Evolutionary conservation across 306 rosid genomes (phyloP), one percentile per base, ranked within the genome.

Genomic region (Senna tora): DNA sequence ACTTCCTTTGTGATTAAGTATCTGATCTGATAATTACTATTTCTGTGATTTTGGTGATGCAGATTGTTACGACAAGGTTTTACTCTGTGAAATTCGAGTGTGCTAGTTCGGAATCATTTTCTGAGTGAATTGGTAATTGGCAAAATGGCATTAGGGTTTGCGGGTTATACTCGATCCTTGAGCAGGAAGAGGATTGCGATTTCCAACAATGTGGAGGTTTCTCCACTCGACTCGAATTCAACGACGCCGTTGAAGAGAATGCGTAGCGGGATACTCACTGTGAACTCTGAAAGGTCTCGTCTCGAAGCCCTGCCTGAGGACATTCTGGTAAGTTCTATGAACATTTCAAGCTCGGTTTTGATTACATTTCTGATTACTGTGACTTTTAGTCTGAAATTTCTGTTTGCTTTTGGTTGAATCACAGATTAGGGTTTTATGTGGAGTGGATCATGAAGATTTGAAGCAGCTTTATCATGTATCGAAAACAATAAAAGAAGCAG

Each of bases 371-470:
- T 69, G 14, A 42, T 19, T 5, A 9, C 1, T 15, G 32, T 22
- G 3, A 61, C 30, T 33, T 20, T 9, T 61, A 16, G 67, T 71
- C 19, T 65, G 62, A 42, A 30, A 36, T 15, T 28, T 54, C 45
- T 28, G 7, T 16, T 49, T 56, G 62, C 4, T 25, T 21, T 13
- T 46, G 6, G 39, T 30, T 50, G 34, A 74, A 42, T 75, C 34
- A 53, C 79, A 93, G 98, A 39, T 93, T 14, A 74, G 71, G 74
- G 71, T 93, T 22, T 39, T 90, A 32, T 82, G 91, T 41, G 82
- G 93, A 17, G 96, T 90, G 6, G 85, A 90, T 1, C 98, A 93
- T 69, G 86, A 87, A 16, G 98, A 93, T 79, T 71, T 93, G 76
- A 62, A 81, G 45, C 87, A 87, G 76, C 96, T 93, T 49, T 58